These are phyloP conservation scores for Globisporangium acanthophoron DNA, from an alignment of 352 stramenopile genomes.

Conservation along the genomic window DNA sequence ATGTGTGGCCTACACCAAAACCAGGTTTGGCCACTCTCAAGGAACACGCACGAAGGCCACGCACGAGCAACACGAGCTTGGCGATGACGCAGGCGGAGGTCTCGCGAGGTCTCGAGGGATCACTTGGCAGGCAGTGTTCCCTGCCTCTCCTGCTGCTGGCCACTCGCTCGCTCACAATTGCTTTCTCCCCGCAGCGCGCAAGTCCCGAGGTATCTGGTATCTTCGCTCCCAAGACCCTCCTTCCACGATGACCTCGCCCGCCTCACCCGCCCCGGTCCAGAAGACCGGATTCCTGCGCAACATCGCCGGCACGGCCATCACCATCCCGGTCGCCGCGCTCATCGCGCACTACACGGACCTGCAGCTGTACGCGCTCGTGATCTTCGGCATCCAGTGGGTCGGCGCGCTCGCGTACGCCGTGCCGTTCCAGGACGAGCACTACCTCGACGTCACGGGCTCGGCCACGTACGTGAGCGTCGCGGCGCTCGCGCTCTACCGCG, in stretches of 20 bases:
- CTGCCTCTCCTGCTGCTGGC: not conserved
- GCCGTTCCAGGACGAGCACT: conserved; percentile 61
- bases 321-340: conserved; percentile 27
- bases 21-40: not conserved
- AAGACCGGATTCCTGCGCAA: conserved; percentile 36
- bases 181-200: conserved; percentile 5
- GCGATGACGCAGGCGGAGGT: not conserved
- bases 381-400: conserved; percentile 57
- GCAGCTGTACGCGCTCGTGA: conserved; percentile 37
- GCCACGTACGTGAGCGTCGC: conserved; percentile 53
- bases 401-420: conserved; percentile 50
- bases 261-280: conserved; percentile 2
- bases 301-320: conserved; percentile 32
- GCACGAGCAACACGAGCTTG: not conserved
- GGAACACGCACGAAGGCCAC: not conserved
- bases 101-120: not conserved
- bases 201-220: not conserved
- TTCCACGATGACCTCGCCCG: conserved; percentile 1
- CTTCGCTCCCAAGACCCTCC: not conserved
- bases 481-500: conserved; percentile 26
- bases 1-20: not conserved
- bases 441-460: conserved; percentile 73
- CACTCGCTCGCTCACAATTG: conserved; percentile 6
- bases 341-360: conserved; percentile 35
- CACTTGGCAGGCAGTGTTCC: not conserved